Evolutionary conservation across 2,329 filamentous ascomycete genomes (phyloP).

Genomic region (Cercospora sp.): DNA sequence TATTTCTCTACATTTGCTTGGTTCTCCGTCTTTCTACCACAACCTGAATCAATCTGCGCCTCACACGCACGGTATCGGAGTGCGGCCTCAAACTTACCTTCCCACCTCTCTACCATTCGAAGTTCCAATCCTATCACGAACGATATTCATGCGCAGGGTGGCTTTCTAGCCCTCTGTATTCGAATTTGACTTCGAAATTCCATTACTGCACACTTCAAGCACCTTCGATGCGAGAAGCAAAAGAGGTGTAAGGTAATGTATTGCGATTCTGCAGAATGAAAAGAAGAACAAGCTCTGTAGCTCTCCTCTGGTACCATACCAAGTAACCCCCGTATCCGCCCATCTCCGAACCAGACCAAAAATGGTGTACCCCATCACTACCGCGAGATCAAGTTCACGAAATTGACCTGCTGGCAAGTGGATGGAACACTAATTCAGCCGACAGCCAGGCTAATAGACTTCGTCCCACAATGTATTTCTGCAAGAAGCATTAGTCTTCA

Average conservation of each 20-base stretch:
- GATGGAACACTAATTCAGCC: background rate
- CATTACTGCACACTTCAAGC: background rate
- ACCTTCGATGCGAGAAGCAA: too few species aligned
- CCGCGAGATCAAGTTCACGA: too few species aligned
- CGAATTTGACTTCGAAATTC: background rate
- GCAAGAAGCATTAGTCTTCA: too few species aligned
- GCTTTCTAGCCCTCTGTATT: background rate
- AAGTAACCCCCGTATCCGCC: background rate
- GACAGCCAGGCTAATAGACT: too few species aligned
- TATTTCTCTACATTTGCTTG: background rate
- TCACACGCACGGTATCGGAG: background rate
- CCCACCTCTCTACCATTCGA: background rate
- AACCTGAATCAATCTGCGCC: background rate
- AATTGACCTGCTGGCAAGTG: background rate
- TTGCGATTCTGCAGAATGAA: background rate
- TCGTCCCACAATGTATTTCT: too few species aligned
- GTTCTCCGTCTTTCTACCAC: background rate
- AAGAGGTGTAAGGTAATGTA: background rate
- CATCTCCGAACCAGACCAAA: background rate
- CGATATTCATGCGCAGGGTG: background rate
- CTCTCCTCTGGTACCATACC: background rate
- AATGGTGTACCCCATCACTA: background rate
- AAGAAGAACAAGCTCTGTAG: background rate
- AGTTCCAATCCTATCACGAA: background rate
- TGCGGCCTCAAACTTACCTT: background rate